Percentiles rank a stretch among this genome's conserved stretches.
Evolutionary conservation across 352 stramenopile species (phyloP).

Genomic region (Pythium periplocum): DNA sequence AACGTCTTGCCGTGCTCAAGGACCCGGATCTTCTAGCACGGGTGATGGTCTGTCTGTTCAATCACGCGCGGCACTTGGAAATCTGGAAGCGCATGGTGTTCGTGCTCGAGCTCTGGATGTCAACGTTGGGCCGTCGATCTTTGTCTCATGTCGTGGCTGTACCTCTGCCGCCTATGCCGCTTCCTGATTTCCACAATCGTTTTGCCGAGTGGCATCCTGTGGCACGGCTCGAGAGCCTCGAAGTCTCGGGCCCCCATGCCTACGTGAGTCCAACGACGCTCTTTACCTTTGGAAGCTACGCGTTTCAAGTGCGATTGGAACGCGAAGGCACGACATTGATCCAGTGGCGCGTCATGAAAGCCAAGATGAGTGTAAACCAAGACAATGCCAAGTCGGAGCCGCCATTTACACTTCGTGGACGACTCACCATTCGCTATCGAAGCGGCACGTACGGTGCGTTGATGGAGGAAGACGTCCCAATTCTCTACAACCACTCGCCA

Average conservation of each 20-base stretch:
- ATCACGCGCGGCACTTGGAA: slow-evolving; percentile 30
- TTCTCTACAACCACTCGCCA: slow-evolving; percentile 31
- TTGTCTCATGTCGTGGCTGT: not conserved
- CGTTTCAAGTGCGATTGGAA: slow-evolving; percentile 40
- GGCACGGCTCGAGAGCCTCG: slow-evolving; percentile 26
- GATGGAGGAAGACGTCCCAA: slow-evolving; percentile 18
- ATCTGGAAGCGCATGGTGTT: slow-evolving; percentile 49
- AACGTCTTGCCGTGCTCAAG: slow-evolving; percentile 25
- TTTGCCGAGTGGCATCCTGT: slow-evolving; percentile 41
- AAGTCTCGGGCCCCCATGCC: slow-evolving; percentile 21
- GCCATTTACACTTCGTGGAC: slow-evolving; percentile 29
- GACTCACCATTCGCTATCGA: slow-evolving; percentile 34
- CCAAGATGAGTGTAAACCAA: slow-evolving; percentile 7
- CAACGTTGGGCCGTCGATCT: slow-evolving; percentile 15
- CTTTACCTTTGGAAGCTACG: slow-evolving; percentile 24
- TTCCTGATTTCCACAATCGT: slow-evolving; percentile 37
- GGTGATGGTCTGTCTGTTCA: slow-evolving; percentile 36
- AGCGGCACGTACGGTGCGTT: slow-evolving; percentile 8
- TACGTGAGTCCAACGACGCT: slow-evolving; percentile 27
- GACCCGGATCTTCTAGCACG: slow-evolving; percentile 31
- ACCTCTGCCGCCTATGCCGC: slow-evolving; percentile 20
- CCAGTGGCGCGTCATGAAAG: slow-evolving; percentile 37
- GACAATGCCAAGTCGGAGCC: slow-evolving; percentile 16
- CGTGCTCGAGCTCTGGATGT: slow-evolving; percentile 33
- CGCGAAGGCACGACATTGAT: slow-evolving; percentile 29